These are phyloP conservation scores for Musa schizocarpa DNA, from an alignment of 176 grass and related monocot genomes.

Conservation along the genomic window DNA sequence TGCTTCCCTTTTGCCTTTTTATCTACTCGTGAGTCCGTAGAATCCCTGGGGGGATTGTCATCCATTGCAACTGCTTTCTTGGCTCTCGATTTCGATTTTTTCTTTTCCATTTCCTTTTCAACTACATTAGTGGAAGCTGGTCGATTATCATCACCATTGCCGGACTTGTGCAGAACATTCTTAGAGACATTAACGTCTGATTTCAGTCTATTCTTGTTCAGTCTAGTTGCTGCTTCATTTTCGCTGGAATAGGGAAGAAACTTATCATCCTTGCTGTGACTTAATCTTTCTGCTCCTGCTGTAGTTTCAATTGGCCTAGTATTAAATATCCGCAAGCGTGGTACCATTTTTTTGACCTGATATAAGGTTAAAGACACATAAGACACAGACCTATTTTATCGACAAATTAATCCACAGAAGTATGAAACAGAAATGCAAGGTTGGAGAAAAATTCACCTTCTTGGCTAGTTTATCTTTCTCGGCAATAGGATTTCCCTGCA, in stretches of 20 bases:
- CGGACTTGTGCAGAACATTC: neutral
- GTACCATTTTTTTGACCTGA: conserved; percentile 63
- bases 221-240: neutral
- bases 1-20: conserved; percentile 41
- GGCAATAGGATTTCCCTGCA: conserved; percentile 82
- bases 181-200: neutral
- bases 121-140: neutral
- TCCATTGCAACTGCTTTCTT: conserved; percentile 21
- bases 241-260: conserved; percentile 2
- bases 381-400: neutral
- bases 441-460: conserved; percentile 35
- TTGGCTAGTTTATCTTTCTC: conserved; percentile 50
- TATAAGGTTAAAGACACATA: conserved; percentile 6
- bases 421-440: neutral
- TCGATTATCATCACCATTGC: neutral
- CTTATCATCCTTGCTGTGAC: conserved; percentile 19
- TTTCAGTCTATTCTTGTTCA: neutral
- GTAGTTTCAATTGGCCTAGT: conserved; percentile 45
- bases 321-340: conserved; percentile 64
- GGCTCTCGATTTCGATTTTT: conserved; percentile 26
- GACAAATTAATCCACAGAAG: neutral
- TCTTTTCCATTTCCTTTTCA: conserved; percentile 26
- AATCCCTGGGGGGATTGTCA: conserved; percentile 17
- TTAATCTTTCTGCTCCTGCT: conserved; percentile 24
- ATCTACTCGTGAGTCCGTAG: conserved; percentile 14